Evolutionary conservation across 169 alveolate genomes (phyloP).

Genomic region (Plasmodium vivax): DNA sequence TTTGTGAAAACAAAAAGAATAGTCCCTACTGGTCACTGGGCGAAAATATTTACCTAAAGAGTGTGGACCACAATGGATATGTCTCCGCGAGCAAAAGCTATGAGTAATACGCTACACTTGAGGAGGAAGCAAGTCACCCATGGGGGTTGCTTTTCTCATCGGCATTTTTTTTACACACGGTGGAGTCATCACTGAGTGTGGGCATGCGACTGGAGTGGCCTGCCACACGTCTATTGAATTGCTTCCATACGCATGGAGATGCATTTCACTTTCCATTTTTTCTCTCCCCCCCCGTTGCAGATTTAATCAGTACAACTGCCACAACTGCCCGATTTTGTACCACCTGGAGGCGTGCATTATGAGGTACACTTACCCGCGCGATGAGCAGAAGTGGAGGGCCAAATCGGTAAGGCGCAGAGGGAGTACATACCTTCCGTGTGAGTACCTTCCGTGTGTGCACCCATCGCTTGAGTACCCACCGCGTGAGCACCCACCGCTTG

Average conservation of each 20-base stretch:
- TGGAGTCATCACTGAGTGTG: background rate
- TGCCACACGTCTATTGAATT: background rate
- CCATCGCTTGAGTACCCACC: too few species aligned
- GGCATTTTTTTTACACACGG: background rate
- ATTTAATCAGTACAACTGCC: conserved; percentile 58
- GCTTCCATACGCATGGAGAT: background rate
- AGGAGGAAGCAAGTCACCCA: background rate
- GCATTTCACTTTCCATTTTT: background rate
- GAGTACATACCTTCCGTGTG: background rate
- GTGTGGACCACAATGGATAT: conserved; percentile 40
- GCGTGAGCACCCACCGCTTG: too few species aligned
- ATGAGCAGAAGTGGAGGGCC: conserved; percentile 56
- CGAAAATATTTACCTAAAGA: conserved; percentile 30
- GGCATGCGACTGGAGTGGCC: background rate
- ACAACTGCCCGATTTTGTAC: conserved; percentile 53
- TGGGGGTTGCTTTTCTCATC: background rate
- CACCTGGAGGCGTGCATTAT: conserved; percentile 61
- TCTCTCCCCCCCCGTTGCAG: background rate
- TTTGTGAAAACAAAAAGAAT: conserved; percentile 45
- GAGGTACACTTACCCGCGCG: background rate
- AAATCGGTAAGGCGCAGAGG: conserved; percentile 36
- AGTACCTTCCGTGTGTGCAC: background rate
- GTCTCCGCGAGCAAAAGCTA: conserved; percentile 57
- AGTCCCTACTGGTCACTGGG: conserved; percentile 19
- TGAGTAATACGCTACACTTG: conserved; percentile 31